A percentile compares a stretch with the other conserved stretches of the same genome.
phyloP scores from a whole-genome alignment of 2,329 filamentous ascomycete genomes.

The Conoideocrella luteorostrata region DNA sequence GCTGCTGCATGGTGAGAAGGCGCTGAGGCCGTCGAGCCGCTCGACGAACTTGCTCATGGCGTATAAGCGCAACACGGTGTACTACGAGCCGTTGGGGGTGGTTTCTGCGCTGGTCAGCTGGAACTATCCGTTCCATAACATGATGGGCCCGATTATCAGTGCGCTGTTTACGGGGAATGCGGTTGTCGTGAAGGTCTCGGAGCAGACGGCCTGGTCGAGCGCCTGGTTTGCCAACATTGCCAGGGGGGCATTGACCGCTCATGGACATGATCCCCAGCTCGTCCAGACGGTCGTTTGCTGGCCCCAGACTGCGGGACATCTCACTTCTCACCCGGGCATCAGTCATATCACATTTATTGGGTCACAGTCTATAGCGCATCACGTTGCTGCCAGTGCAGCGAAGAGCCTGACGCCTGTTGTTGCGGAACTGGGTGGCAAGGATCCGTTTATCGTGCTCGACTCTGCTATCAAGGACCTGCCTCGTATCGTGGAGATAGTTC shows the following conservation, averaged over 20 bases:
- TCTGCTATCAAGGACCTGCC: conserved; percentile 60
- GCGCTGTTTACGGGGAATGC: conserved; percentile 87
- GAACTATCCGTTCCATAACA: conserved; percentile 97
- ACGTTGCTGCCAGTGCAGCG: conserved; percentile 80
- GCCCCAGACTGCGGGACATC: conserved; percentile 70
- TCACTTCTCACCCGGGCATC: conserved; percentile 80
- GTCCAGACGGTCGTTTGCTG: conserved; percentile 85
- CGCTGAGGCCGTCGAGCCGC: conserved; percentile 62
- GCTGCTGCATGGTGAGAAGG: conserved; percentile 79
- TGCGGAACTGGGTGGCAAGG: conserved; percentile 91
- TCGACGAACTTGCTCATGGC: conserved; percentile 90
- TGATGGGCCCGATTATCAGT: conserved; percentile 85
- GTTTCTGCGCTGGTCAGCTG: conserved; percentile 90
- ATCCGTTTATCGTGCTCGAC: conserved; percentile 84
- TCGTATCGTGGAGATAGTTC: conserved; percentile 72
- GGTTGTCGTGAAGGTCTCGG: conserved; percentile 88
- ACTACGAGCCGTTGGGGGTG: conserved; percentile 88
- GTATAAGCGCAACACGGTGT: conserved; percentile 88
- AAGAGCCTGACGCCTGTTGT: conserved; percentile 81
- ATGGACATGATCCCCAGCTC: conserved; percentile 74
- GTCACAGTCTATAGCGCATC: conserved; percentile 76
- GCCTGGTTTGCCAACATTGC: conserved; percentile 75
- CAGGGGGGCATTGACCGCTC: conserved; percentile 70
- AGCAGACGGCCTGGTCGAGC: conserved; percentile 92
- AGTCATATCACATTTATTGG: conserved; percentile 95